Conservation (phyloP, 495 filamentous ascomycete species). For the Achaetomiella virescens region DNA sequence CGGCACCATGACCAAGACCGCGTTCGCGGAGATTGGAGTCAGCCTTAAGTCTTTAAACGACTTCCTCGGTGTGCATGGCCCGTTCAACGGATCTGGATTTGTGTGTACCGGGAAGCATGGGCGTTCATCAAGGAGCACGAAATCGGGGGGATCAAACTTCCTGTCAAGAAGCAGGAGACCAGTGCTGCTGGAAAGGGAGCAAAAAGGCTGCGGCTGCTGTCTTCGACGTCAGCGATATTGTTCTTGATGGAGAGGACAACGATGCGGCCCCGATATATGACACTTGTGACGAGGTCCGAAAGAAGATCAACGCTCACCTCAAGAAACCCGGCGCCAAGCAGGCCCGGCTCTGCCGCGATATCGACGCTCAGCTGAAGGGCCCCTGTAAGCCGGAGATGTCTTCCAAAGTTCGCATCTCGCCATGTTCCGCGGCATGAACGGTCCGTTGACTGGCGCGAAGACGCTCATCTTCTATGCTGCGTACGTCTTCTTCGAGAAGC, state of each 20-base stretch:
- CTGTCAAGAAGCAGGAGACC: constrained; percentile 28
- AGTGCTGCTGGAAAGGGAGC: constrained; percentile 2
- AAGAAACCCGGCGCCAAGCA: constrained; percentile 42
- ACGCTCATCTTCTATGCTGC: constrained; percentile 42
- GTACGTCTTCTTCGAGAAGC: constrained; percentile 57
- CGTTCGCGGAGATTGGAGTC: constrained; percentile 40
- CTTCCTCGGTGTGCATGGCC: constrained; percentile 36
- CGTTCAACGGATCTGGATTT: constrained; percentile 24
- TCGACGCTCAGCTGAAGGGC: constrained; percentile 30
- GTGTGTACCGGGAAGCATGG: constrained; percentile 27
- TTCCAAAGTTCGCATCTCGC: constrained; percentile 33
- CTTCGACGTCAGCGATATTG: constrained; percentile 35
- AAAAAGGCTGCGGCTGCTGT: constrained; percentile 5
- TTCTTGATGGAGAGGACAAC: constrained; percentile 37
- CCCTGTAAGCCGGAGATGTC: constrained; percentile 9
- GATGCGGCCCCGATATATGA: constrained; percentile 45
- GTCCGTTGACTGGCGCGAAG: constrained; percentile 38
- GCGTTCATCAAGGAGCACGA: constrained; percentile 34
- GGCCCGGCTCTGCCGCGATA: constrained; percentile 46
- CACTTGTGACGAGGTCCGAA: constrained; percentile 51
- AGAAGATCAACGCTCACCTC: constrained; percentile 49
- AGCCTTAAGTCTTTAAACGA: constrained; percentile 26
- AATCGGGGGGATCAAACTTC: constrained; percentile 24
- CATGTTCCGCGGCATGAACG: constrained; percentile 46
- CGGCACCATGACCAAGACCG: constrained; percentile 43